A percentile compares a stretch with the other conserved stretches of the same genome.
Conservation (phyloP, 768 basidiomycete genomes). For the Pleurotus tuber-regium region DNA sequence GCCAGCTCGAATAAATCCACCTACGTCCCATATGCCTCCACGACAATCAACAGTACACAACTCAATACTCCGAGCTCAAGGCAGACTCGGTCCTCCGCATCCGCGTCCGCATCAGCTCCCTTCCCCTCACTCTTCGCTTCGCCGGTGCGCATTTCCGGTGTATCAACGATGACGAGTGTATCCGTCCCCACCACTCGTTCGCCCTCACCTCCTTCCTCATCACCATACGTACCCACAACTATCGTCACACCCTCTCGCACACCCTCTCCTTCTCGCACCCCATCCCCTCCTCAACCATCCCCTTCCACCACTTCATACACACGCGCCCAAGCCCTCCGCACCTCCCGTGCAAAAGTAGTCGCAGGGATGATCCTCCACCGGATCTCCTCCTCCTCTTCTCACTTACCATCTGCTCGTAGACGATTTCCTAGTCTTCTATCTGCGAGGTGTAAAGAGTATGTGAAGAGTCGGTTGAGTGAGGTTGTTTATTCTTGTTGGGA, state of each 20-base stretch:
- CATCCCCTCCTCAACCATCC: background rate
- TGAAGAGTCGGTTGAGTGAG: background rate
- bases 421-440: too few species aligned
- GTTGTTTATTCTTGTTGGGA: background rate
- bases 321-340: background rate
- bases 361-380: slow-evolving; percentile 8
- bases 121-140: too few species aligned
- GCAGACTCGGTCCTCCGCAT: too few species aligned
- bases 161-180: background rate
- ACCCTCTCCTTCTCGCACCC: background rate
- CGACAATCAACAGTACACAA: too few species aligned
- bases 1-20: too few species aligned
- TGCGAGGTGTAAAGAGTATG: background rate
- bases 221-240: background rate
- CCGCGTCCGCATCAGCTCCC: background rate
- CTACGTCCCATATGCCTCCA: too few species aligned
- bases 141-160: too few species aligned
- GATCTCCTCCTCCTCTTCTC: background rate
- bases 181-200: background rate
- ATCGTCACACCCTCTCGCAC: background rate
- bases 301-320: background rate
- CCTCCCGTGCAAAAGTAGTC: background rate
- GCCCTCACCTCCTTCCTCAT: background rate
- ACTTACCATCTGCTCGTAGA: background rate
- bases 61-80: too few species aligned